Evolutionary conservation across 2,329 filamentous ascomycete genomes (phyloP).

Genomic region (Alternaria alternata): DNA sequence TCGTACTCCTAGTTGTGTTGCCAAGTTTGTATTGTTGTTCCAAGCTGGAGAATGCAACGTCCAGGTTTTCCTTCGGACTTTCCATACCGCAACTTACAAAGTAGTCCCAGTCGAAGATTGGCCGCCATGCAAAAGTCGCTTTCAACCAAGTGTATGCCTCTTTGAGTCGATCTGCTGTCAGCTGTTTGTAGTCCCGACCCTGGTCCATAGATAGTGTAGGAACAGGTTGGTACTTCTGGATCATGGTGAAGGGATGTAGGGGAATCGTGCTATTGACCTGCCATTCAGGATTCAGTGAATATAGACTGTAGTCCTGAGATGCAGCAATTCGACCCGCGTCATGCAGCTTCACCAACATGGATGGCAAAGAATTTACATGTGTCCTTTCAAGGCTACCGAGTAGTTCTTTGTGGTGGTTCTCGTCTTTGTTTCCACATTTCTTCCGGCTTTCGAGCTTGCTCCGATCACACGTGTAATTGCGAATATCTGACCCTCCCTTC

Average conservation of each 20-base stretch:
- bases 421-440: neutral
- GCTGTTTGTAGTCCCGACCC: neutral
- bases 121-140: slow-evolving; percentile 32
- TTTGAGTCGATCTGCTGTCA: neutral
- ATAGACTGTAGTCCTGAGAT: neutral
- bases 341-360: slow-evolving; percentile 18
- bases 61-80: neutral
- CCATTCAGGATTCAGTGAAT: slow-evolving; percentile 20
- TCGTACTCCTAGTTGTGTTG: neutral
- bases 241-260: slow-evolving; percentile 30
- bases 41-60: neutral
- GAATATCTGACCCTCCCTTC: neutral
- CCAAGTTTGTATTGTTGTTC: neutral
- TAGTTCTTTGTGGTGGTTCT: neutral
- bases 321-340: neutral
- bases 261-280: slow-evolving; percentile 23
- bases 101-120: slow-evolving; percentile 41
- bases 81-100: slow-evolving; percentile 20
- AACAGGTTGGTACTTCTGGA: slow-evolving; percentile 13
- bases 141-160: slow-evolving; percentile 31
- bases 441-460: neutral
- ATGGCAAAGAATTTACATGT: slow-evolving; percentile 2
- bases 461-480: neutral
- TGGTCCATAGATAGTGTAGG: neutral
- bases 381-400: neutral